Evolutionary conservation across 78 protist genomes (phyloP).

Genomic region (Dictyostelium citrinum): DNA sequence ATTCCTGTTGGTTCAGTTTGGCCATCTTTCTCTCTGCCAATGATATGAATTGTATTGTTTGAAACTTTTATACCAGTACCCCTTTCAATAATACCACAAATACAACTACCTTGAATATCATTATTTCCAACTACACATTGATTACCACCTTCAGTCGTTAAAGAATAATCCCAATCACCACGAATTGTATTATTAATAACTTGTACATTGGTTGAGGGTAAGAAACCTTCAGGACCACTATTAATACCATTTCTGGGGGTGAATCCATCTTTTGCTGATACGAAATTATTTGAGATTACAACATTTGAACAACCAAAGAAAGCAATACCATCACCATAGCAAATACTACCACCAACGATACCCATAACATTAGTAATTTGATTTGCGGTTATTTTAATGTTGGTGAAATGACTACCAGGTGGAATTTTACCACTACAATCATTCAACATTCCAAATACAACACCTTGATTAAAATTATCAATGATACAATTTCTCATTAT

Average conservation of each 20-base stretch:
- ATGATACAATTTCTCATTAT: conserved; percentile 24
- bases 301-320: conserved; percentile 62
- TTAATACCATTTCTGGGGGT: conserved; percentile 70
- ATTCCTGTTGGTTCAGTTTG: conserved; percentile 21
- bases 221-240: conserved; percentile 65
- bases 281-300: conserved; percentile 9
- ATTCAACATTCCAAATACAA: conserved; percentile 21
- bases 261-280: conserved; percentile 42
- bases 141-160: conserved; percentile 56
- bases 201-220: conserved; percentile 8
- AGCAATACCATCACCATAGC: conserved; percentile 60
- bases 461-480: conserved; percentile 57
- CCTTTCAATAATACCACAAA: conserved; percentile 44
- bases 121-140: neutral
- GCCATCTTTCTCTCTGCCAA: conserved; percentile 9
- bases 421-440: neutral
- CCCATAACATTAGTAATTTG: conserved; percentile 58
- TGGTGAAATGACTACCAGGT: neutral
- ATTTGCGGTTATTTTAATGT: neutral
- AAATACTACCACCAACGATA: conserved; percentile 24
- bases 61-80: conserved; percentile 12
- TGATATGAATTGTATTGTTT: conserved; percentile 21
- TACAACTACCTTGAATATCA: conserved; percentile 19
- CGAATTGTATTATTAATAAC: conserved; percentile 22
- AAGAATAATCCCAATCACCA: conserved; percentile 66